These are phyloP conservation scores for Blumeria hordei DNA, from an alignment of 2,329 filamentous ascomycete genomes.

Conservation along the genomic window DNA sequence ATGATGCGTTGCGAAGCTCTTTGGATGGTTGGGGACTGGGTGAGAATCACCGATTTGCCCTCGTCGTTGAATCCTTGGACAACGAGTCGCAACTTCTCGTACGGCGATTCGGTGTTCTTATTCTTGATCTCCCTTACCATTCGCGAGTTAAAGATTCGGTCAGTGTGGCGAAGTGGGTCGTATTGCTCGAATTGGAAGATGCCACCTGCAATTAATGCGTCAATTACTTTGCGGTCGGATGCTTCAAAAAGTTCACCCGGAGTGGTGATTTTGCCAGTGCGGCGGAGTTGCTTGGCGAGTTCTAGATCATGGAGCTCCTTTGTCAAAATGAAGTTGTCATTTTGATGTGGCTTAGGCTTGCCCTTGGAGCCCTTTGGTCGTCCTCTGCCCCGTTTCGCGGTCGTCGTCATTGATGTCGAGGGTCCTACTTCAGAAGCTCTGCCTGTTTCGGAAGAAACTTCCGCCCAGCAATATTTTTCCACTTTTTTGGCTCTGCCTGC, in stretches of 20 bases:
- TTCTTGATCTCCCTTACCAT: neutral
- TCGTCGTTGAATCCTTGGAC: conserved; percentile 1
- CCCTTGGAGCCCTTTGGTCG: neutral
- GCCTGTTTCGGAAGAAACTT: neutral
- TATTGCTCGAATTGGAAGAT: neutral
- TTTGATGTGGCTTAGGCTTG: neutral
- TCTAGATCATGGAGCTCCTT: neutral
- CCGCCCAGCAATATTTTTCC: neutral
- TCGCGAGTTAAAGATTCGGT: neutral
- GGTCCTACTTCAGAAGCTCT: neutral
- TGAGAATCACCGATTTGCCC: conserved; percentile 3
- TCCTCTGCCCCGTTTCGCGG: neutral
- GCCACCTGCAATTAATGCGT: neutral
- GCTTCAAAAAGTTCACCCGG: neutral
- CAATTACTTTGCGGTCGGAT: neutral
- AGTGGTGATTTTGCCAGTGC: neutral
- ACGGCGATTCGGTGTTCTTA: neutral
- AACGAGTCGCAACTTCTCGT: neutral
- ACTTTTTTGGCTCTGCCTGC: neutral
- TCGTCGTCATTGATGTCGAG: neutral
- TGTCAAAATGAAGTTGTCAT: neutral
- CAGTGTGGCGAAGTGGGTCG: neutral
- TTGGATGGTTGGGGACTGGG: conserved; percentile 3
- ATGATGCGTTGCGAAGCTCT: conserved; percentile 1
- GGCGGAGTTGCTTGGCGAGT: neutral